A percentile compares a stretch with the other conserved stretches of the same genome.
phyloP scores from a whole-genome alignment of 768 basidiomycete species.

The Pleurotus cornucopiae region DNA sequence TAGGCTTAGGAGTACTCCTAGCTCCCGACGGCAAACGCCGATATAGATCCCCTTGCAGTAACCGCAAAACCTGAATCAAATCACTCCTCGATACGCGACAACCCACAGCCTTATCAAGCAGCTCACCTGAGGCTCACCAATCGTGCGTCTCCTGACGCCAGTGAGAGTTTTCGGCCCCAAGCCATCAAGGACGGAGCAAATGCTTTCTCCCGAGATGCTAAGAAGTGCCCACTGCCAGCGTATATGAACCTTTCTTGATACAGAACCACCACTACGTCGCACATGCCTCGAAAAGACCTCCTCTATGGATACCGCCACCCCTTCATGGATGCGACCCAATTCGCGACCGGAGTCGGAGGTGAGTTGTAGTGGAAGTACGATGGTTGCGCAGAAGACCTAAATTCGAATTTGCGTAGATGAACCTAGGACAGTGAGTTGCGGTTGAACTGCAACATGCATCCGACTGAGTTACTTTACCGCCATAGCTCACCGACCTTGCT shows the following conservation, averaged over 20 bases:
- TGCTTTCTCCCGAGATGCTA: neutral
- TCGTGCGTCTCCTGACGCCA: no score
- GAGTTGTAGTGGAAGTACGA: slow-evolving; percentile 5
- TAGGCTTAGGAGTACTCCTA: no score
- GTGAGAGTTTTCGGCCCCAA: no score
- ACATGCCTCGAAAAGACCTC: slow-evolving; percentile 5
- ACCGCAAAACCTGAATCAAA: no score
- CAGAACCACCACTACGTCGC: neutral
- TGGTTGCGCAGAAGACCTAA: neutral
- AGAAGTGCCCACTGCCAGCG: neutral
- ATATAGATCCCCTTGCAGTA: no score
- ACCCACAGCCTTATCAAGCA: no score
- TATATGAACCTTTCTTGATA: neutral
- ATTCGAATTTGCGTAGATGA: slow-evolving; percentile 28
- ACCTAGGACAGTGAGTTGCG: slow-evolving; percentile 39
- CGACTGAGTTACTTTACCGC: neutral
- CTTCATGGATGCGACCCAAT: slow-evolving; percentile 40
- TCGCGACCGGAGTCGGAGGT: slow-evolving; percentile 44
- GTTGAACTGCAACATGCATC: neutral
- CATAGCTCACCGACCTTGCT: slow-evolving; percentile 42
- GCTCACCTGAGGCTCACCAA: no score
- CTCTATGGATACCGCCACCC: slow-evolving; percentile 42
- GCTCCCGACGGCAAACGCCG: no score
- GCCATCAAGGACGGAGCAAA: no score
- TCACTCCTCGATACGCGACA: no score